Conservation (phyloP, 768 basidiomycete genomes). For the Pleurotus ostreatus region DNA sequence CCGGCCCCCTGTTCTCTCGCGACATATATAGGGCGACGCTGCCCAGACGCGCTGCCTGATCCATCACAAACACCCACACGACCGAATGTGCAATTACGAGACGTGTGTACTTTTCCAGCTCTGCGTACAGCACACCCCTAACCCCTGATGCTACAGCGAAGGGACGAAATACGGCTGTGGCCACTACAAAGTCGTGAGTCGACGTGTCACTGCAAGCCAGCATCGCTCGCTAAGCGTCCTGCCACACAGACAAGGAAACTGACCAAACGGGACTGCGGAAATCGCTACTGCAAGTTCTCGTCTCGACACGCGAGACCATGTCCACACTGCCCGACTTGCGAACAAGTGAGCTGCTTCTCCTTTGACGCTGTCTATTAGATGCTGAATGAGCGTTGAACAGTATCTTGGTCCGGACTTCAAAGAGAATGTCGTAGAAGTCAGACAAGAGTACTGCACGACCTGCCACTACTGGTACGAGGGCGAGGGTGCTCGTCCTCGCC, state of each 20-base stretch:
- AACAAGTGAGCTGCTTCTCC: constrained; percentile 30
- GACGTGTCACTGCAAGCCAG: constrained; percentile 8
- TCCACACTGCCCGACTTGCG: constrained; percentile 38
- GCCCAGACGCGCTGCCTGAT: constrained; percentile 8
- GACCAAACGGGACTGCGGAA: constrained; percentile 53
- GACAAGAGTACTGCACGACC: constrained; percentile 48
- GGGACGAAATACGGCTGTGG: constrained; percentile 76
- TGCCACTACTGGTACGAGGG: constrained; percentile 60
- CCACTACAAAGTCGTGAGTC: constrained; percentile 67
- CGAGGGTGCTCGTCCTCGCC: constrained; percentile 36
- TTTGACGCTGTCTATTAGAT: constrained; percentile 1
- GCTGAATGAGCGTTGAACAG: constrained; percentile 30
- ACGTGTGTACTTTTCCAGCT: constrained; percentile 35
- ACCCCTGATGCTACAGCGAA: constrained; percentile 46
- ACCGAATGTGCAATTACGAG: constrained; percentile 51
- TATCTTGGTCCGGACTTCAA: constrained; percentile 67
- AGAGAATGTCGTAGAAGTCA: constrained; percentile 53
- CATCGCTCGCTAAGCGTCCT: constrained; percentile 8
- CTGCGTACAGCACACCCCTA: constrained; percentile 11
- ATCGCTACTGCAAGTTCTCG: constrained; percentile 36
- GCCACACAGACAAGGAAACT: constrained; percentile 43
- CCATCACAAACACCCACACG: not conserved
- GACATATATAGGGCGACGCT: constrained; percentile 3
- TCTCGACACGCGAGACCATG: constrained; percentile 28
- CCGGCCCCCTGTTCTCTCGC: not conserved